A percentile compares a stretch with the other conserved stretches of the same genome.
Evolutionary conservation across 148 eudicot species (phyloP).

Genomic region (Heliosperma pusillum): DNA sequence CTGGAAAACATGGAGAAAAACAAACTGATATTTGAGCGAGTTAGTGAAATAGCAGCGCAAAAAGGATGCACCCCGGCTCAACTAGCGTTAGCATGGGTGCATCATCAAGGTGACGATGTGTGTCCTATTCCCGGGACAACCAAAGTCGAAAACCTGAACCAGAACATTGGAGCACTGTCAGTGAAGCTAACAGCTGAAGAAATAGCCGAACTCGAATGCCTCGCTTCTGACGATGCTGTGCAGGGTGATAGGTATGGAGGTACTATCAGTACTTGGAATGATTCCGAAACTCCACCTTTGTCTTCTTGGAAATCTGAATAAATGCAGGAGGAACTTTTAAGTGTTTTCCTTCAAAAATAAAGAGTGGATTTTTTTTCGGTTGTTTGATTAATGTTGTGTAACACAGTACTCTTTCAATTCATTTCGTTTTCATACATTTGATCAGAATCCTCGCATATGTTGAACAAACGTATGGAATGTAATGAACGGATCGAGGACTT

Average conservation of each 20-base stretch:
- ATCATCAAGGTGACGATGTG: conserved; percentile 40
- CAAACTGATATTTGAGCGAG: conserved; percentile 34
- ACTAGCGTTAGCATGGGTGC: conserved; percentile 47
- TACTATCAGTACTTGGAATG: conserved; percentile 14
- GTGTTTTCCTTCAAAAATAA: not conserved
- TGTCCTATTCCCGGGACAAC: conserved; percentile 48
- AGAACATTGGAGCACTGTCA: conserved; percentile 33
- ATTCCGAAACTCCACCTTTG: conserved; percentile 39
- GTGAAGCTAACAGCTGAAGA: conserved; percentile 42
- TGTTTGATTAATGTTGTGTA: not conserved
- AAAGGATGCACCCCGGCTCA: conserved; percentile 47
- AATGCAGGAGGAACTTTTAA: not conserved
- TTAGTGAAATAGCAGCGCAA: conserved; percentile 31
- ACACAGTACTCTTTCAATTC: no score
- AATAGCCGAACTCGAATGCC: conserved; percentile 35
- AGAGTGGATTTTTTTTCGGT: not conserved
- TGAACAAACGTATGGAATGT: no score
- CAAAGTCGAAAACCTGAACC: conserved; percentile 40
- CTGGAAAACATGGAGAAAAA: conserved; percentile 40
- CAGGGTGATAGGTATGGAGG: conserved; percentile 34
- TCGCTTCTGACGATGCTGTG: conserved; percentile 27
- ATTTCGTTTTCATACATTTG: no score
- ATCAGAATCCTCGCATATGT: no score
- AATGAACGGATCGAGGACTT: no score
- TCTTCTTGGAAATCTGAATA: conserved; percentile 36